Conservation (phyloP, 805 yeast species). For the Isabelozyma heimii region DNA sequence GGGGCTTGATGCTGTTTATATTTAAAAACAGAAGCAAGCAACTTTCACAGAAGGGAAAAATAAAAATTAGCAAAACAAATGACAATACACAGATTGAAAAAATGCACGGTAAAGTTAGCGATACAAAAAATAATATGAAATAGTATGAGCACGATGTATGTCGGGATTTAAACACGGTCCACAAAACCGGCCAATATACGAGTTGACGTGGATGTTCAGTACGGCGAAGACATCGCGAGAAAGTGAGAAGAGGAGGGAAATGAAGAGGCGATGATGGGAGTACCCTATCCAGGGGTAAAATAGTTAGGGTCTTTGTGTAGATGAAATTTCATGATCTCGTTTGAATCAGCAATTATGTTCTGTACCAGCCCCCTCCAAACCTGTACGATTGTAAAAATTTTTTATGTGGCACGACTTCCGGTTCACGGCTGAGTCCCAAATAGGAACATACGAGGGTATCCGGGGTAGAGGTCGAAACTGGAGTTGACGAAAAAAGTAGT, state of each 20-base stretch:
- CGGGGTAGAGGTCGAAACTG: too few species aligned
- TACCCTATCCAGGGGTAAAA: too few species aligned
- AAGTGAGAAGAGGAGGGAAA: background rate
- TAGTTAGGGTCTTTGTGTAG: too few species aligned
- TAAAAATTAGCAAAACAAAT: background rate
- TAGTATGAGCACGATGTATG: background rate
- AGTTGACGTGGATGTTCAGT: background rate
- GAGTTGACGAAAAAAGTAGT: too few species aligned
- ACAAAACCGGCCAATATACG: background rate
- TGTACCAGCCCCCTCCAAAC: too few species aligned
- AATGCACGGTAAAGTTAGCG: background rate
- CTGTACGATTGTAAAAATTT: too few species aligned
- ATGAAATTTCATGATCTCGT: too few species aligned
- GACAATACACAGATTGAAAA: background rate
- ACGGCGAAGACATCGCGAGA: background rate
- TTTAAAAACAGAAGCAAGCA: background rate
- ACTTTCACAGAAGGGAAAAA: background rate
- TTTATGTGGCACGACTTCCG: too few species aligned
- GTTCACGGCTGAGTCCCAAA: too few species aligned
- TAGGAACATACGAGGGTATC: too few species aligned
- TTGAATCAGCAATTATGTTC: too few species aligned
- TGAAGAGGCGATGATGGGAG: too few species aligned
- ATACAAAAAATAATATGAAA: background rate
- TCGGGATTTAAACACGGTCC: background rate
- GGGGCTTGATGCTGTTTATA: background rate